Evolutionary conservation across 352 stramenopile genomes (phyloP).

Genomic region (Blastocystis sp.): DNA sequence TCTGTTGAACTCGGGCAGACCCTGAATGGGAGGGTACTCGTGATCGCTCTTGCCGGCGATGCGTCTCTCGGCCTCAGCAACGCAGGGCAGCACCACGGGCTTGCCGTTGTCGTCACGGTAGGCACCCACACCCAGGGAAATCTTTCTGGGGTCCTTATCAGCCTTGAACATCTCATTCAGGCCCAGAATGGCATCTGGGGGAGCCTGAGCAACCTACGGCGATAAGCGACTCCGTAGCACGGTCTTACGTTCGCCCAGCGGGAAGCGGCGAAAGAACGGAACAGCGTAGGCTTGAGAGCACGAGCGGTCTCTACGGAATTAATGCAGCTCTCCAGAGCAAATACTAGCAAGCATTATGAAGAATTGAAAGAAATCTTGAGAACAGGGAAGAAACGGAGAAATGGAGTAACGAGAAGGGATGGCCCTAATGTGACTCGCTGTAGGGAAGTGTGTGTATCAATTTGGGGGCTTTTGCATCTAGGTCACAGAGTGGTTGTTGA

Average conservation of each 20-base stretch:
- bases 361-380: slow-evolving; percentile 5
- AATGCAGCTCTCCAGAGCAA: neutral
- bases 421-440: neutral
- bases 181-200: slow-evolving; percentile 72
- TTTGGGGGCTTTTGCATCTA: neutral
- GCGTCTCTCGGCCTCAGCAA: slow-evolving; percentile 90
- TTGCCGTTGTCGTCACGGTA: slow-evolving; percentile 90
- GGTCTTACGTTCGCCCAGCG: slow-evolving; percentile 39
- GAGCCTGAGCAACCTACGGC: slow-evolving; percentile 70
- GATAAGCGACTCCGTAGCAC: slow-evolving; percentile 28
- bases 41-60: slow-evolving; percentile 90
- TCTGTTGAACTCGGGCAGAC: slow-evolving; percentile 89
- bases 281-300: slow-evolving; percentile 27
- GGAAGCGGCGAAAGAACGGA: slow-evolving; percentile 53
- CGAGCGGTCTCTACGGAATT: slow-evolving; percentile 32
- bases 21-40: slow-evolving; percentile 93
- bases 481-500: neutral
- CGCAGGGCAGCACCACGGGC: slow-evolving; percentile 73
- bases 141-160: slow-evolving; percentile 86
- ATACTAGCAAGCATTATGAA: slow-evolving; percentile 17
- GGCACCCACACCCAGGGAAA: slow-evolving; percentile 94
- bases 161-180: slow-evolving; percentile 76
- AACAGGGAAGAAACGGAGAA: slow-evolving; percentile 22
- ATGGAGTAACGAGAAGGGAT: neutral
- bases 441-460: neutral